Percentiles rank a stretch among this genome's conserved stretches.
These are phyloP conservation scores for Arctium minus DNA, from an alignment of 129 eudicot species.

Conservation along the genomic window DNA sequence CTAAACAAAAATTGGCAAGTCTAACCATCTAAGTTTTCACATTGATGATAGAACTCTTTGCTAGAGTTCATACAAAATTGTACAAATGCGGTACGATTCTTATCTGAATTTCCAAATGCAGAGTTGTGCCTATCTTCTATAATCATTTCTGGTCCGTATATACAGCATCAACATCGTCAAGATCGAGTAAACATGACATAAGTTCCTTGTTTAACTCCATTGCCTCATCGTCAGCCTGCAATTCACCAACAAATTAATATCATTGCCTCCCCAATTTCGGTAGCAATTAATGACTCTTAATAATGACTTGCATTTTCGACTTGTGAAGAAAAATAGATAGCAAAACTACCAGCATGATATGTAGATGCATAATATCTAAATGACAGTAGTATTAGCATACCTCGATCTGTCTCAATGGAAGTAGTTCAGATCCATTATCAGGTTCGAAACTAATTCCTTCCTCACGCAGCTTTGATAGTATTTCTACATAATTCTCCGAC, in stretches of 20 bases:
- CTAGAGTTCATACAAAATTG: constrained; percentile 21
- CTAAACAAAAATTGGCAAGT: background rate
- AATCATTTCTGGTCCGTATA: constrained; percentile 82
- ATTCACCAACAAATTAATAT: constrained; percentile 1
- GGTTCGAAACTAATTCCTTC: constrained; percentile 76
- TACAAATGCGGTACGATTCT: constrained; percentile 8
- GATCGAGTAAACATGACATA: constrained; percentile 77
- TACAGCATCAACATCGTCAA: constrained; percentile 98
- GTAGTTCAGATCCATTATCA: constrained; percentile 81
- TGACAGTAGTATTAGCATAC: constrained; percentile 28
- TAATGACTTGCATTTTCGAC: background rate
- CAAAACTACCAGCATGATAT: background rate
- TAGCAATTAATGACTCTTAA: background rate
- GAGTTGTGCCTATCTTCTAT: background rate
- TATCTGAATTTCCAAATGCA: background rate
- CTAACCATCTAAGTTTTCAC: background rate
- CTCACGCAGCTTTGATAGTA: constrained; percentile 77
- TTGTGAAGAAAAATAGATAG: background rate
- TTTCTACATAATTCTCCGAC: constrained; percentile 65
- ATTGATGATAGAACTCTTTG: background rate
- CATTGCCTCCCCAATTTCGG: background rate
- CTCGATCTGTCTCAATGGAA: constrained; percentile 67
- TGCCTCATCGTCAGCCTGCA: constrained; percentile 95
- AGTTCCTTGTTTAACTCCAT: constrained; percentile 88
- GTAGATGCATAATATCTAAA: background rate